Percentiles rank a stretch among this genome's conserved stretches.
phyloP scores from a whole-genome alignment of 441 rosid species.

The Bocquillonia castaneifolia region DNA sequence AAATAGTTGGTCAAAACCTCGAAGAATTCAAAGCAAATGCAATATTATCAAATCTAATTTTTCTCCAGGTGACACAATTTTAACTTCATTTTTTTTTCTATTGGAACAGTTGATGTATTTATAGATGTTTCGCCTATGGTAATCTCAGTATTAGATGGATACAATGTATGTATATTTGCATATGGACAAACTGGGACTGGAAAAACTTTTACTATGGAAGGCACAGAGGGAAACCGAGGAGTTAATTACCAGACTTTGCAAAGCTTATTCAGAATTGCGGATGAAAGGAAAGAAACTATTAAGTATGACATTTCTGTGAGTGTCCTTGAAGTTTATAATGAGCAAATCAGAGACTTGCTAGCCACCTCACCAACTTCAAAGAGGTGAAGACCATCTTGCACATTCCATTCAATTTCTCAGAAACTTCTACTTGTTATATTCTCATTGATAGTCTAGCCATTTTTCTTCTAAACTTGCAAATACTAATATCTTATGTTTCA shows the following conservation, averaged over 20 bases:
- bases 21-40: no score
- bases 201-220: conserved; percentile 37
- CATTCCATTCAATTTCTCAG: background rate
- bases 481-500: no score
- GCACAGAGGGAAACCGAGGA: conserved; percentile 59
- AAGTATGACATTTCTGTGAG: conserved; percentile 61
- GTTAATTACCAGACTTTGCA: conserved; percentile 72
- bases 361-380: conserved; percentile 56
- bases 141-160: conserved; percentile 67
- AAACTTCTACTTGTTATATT: background rate
- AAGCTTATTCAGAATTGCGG: conserved; percentile 50
- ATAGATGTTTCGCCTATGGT: conserved; percentile 68
- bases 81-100: conserved; percentile 10
- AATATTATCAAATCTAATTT: background rate
- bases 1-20: no score
- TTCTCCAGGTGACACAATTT: background rate
- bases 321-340: conserved; percentile 80
- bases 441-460: background rate
- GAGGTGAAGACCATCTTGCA: conserved; percentile 29
- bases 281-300: conserved; percentile 58
- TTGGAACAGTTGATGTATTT: conserved; percentile 58
- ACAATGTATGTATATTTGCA: conserved; percentile 78
- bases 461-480: background rate
- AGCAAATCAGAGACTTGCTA: conserved; percentile 73
- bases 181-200: conserved; percentile 29